These are phyloP conservation scores for Panaeolus cyanescens DNA, from an alignment of 768 basidiomycete genomes.

Conservation along the genomic window DNA sequence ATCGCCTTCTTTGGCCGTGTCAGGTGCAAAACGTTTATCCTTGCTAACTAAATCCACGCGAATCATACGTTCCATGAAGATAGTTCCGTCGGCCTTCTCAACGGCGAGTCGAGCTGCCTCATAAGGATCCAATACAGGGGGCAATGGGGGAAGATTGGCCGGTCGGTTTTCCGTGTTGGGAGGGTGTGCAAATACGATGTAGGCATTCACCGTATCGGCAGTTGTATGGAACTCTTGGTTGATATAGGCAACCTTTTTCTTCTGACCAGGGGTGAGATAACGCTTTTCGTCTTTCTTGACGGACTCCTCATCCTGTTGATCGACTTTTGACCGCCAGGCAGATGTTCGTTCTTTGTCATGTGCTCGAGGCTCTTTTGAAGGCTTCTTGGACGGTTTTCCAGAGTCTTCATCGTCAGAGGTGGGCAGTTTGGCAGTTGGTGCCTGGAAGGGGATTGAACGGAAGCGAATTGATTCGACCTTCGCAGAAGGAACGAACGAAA, in stretches of 20 bases:
- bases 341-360: conserved; percentile 63
- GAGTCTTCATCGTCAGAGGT: conserved; percentile 36
- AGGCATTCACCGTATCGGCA: conserved; percentile 80
- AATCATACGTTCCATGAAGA: conserved; percentile 77
- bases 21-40: conserved; percentile 14
- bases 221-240: conserved; percentile 86
- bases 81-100: conserved; percentile 62
- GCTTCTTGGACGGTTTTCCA: conserved; percentile 19
- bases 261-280: conserved; percentile 80
- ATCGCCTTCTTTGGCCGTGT: conserved; percentile 14
- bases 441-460: conserved; percentile 90
- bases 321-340: conserved; percentile 52
- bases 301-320: conserved; percentile 44
- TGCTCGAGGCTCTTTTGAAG: conserved; percentile 35
- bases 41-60: conserved; percentile 72
- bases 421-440: conserved; percentile 69
- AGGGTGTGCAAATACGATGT: conserved; percentile 87
- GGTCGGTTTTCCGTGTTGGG: conserved; percentile 39
- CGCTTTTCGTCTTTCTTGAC: conserved; percentile 54
- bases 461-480: conserved; percentile 93
- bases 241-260: conserved; percentile 94
- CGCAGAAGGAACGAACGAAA: conserved; percentile 67
- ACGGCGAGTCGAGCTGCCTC: conserved; percentile 66
- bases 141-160: conserved; percentile 52
- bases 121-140: conserved; percentile 61